Evolutionary conservation across 768 basidiomycete species (phyloP), one percentile per base, ranked within the genome.

Genomic region (Termitomyces bulborhizus): DNA sequence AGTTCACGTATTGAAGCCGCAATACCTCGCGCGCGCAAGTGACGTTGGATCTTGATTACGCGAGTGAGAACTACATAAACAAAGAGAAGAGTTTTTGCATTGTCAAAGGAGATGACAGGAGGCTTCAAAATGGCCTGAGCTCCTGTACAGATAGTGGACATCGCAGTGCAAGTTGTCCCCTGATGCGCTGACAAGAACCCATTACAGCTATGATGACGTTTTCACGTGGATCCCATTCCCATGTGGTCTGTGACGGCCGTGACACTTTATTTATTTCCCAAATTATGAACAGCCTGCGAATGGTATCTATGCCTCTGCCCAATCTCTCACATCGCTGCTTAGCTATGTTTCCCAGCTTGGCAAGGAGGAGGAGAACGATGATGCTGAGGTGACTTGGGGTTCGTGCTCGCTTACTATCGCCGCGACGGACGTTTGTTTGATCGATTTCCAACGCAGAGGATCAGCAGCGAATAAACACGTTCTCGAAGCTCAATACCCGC

Each of bases 401-500:
- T 2, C n/a, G 49, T 50, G 39, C 18, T 18, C 27, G 11, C 11
- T 50, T 27, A n/a, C 16, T 7, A 18, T 50, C 26, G 27, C 18
- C 26, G 36, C 37, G 27, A 40, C 16, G 36, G 36, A 15, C 26
- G 26, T 39, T 49, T 18, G 34, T 8, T 36, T 42, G 21, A 36
- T 52, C 21, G 24, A 24, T 31, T 21, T 34, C 3, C 31, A 43
- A 44, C n/a, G 27, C 62, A 88, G 83, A 83, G 76, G 92, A 94
- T 68, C 94, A 98, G 68, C 85, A 93, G 61, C 82, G 83, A 29
- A 98, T 98, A 72, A 96, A 87, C 71, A 77, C 83, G 0, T 97
- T 98, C 68, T 96, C 93, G 0, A 95, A 93, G 68, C 76, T 95
- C 39, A 97, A 96, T 63, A 85, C 85, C 7, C 83, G 93, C 46